Conservation (phyloP, 1,284 basidiomycete species). For the Heterobasidion parviporum region DNA sequence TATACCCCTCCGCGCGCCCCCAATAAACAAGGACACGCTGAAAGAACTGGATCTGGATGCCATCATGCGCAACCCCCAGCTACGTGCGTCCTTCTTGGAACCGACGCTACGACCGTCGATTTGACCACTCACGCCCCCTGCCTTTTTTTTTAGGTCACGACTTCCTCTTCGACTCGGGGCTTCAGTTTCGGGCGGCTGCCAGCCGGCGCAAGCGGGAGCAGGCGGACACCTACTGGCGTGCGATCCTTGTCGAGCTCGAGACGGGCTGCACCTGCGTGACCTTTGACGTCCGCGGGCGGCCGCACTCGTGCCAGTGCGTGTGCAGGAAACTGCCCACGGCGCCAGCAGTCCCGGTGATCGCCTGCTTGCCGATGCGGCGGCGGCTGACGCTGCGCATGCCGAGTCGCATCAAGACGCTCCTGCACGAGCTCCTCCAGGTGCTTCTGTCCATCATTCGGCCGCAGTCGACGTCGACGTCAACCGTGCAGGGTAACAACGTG, state of each 20-base stretch:
- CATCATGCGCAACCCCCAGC: constrained; percentile 84
- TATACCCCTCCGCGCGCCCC: constrained; percentile 64
- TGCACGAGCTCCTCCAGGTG: constrained; percentile 76
- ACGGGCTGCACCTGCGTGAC: constrained; percentile 80
- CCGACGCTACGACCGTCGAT: constrained; percentile 5
- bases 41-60: constrained; percentile 81
- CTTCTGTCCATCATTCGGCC: constrained; percentile 79
- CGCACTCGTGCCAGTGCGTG: constrained; percentile 39
- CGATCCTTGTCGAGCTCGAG: constrained; percentile 73
- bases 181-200: constrained; percentile 66
- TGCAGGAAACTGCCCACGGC: constrained; percentile 28
- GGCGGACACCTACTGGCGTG: constrained; percentile 80
- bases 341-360: constrained; percentile 33
- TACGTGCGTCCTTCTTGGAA: constrained; percentile 49
- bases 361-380: constrained; percentile 32
- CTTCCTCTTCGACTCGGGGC: constrained; percentile 76
- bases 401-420: constrained; percentile 66
- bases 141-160: constrained; percentile 61
- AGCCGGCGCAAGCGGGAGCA: constrained; percentile 69
- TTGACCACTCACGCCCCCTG: background rate
- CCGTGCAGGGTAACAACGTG: constrained; percentile 23
- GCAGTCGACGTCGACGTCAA: constrained; percentile 24
- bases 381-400: constrained; percentile 58
- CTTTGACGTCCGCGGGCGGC: constrained; percentile 50
- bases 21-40: constrained; percentile 78